Percentiles rank a stretch among this genome's conserved stretches.
These are phyloP conservation scores for Biscogniauxia mediterranea DNA, from an alignment of 2,329 filamentous ascomycete genomes.

Conservation along the genomic window DNA sequence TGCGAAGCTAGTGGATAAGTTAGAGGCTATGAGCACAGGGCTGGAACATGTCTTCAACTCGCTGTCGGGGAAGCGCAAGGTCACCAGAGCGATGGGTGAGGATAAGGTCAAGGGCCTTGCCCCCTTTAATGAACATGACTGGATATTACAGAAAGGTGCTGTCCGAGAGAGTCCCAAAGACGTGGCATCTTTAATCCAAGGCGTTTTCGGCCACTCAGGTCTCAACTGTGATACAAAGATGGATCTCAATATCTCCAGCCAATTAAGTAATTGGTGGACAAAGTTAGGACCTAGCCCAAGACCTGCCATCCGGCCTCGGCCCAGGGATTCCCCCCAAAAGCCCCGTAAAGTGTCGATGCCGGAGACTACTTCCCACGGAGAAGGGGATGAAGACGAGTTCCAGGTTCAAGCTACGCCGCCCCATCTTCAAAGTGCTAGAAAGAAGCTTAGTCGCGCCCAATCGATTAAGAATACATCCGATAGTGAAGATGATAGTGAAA, in stretches of 20 bases:
- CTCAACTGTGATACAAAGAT: slow-evolving; percentile 31
- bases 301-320: slow-evolving; percentile 19
- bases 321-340: slow-evolving; percentile 10
- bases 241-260: slow-evolving; percentile 33
- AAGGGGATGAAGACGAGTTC: slow-evolving; percentile 49
- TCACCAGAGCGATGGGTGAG: slow-evolving; percentile 44
- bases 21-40: slow-evolving; percentile 50
- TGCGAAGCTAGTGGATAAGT: slow-evolving; percentile 50
- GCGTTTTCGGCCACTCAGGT: slow-evolving; percentile 40
- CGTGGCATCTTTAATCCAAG: slow-evolving; percentile 37
- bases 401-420: slow-evolving; percentile 50
- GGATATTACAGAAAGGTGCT: slow-evolving; percentile 33
- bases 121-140: slow-evolving; percentile 43
- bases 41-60: slow-evolving; percentile 54
- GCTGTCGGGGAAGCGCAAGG: slow-evolving; percentile 47
- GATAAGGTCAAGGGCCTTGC: slow-evolving; percentile 52
- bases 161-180: slow-evolving; percentile 30
- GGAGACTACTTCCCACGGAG: slow-evolving; percentile 18
- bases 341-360: slow-evolving; percentile 11
- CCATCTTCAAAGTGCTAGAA: slow-evolving; percentile 29
- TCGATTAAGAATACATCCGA: slow-evolving; percentile 2
- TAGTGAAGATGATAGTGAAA: slow-evolving; percentile 19
- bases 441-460: slow-evolving; percentile 20
- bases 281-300: slow-evolving; percentile 36
- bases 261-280: slow-evolving; percentile 51